Base-by-base conservation (phyloP, 2,329 filamentous ascomycete species). In the Blastomyces parvus region DNA sequence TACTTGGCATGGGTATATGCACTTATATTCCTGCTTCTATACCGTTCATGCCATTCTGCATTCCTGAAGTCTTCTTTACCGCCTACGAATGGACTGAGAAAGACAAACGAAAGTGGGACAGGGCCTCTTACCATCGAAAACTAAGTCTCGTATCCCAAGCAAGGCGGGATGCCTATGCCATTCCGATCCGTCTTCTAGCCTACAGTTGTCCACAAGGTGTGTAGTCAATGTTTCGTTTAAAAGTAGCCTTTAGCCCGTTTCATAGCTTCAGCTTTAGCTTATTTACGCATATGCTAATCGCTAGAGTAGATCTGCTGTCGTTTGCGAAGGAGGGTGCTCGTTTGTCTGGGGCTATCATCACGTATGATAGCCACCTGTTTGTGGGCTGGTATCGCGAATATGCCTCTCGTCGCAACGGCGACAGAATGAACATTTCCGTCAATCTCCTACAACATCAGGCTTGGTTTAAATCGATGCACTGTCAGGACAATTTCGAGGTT, bases 321-420 rank as follows among this genome's bases (percentile, higher is more conserved):
- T 63, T 63, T 48, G 17, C 58, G 19, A 36, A 59, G 14, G 62
- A 63, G 40, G 42, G 46, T 33, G 27, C 40, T 22, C 62, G 62
- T 8, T 9, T 63, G 19, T 61, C 58, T 27, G 50, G 44, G n/a
- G 62, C 53, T 42, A 50, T 63, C 36, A 36, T 63, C 30, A 59
- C 58, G 8, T 63, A 63, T 33, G 62, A 63, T 42, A 30, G 36
- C 36, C 62, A 48, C 27, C 36, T 59, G 8, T 63, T 44, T 33
- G 44, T 63, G 22, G 62, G 52, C 33, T 63, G 62, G 62, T 63
- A 63, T 38, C 46, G 57, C 19, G 50, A 61, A 33, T 61, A 60
- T 40, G 62, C 62, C 27, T 53, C 57, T n/a, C 57, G 59, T 53
- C 62, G 62, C 19, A 61, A 60, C 19, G 46, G 48, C 33, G 42